phyloP scores from a whole-genome alignment of 352 stramenopile species.

The Phytophthora pluvialis region DNA sequence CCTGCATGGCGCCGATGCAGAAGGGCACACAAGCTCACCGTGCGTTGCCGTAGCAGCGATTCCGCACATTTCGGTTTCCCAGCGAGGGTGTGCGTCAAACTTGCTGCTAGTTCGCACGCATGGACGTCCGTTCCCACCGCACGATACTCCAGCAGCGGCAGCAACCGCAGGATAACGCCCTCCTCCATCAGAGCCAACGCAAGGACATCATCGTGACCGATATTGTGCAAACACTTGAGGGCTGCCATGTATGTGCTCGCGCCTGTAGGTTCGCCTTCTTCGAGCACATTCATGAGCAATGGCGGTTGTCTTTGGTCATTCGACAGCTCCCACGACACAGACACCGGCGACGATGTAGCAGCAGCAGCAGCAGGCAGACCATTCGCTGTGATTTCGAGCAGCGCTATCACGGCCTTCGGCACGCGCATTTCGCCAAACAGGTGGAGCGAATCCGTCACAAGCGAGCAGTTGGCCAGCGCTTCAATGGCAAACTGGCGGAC shows the following conservation, averaged over 20 bases:
- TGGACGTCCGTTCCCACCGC: slow-evolving; percentile 44
- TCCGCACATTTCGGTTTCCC: slow-evolving; percentile 58
- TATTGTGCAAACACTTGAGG: slow-evolving; percentile 73
- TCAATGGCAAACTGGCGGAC: slow-evolving; percentile 73
- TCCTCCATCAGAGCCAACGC: slow-evolving; percentile 69
- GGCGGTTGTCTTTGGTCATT: background rate
- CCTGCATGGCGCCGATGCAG: slow-evolving; percentile 50
- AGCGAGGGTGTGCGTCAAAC: slow-evolving; percentile 54
- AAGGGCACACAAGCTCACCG: slow-evolving; percentile 63
- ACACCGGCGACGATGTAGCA: background rate
- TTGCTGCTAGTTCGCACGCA: slow-evolving; percentile 51
- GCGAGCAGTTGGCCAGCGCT: slow-evolving; percentile 77
- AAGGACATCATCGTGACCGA: slow-evolving; percentile 64
- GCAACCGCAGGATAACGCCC: slow-evolving; percentile 44
- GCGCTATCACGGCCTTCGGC: slow-evolving; percentile 45
- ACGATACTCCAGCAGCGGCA: slow-evolving; percentile 55
- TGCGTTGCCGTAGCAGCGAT: slow-evolving; percentile 49
- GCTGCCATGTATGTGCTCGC: slow-evolving; percentile 58
- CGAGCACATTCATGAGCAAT: too few species aligned
- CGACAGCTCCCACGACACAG: slow-evolving; percentile 25
- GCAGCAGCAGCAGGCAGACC: background rate
- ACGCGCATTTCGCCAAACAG: slow-evolving; percentile 77
- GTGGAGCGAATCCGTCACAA: slow-evolving; percentile 76
- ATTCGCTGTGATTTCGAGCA: slow-evolving; percentile 52
- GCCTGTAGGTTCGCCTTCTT: background rate